A percentile compares a stretch with the other conserved stretches of the same genome.
These are phyloP conservation scores for Amanita pseudoporphyria DNA, from an alignment of 768 basidiomycete species.

Conservation along the genomic window DNA sequence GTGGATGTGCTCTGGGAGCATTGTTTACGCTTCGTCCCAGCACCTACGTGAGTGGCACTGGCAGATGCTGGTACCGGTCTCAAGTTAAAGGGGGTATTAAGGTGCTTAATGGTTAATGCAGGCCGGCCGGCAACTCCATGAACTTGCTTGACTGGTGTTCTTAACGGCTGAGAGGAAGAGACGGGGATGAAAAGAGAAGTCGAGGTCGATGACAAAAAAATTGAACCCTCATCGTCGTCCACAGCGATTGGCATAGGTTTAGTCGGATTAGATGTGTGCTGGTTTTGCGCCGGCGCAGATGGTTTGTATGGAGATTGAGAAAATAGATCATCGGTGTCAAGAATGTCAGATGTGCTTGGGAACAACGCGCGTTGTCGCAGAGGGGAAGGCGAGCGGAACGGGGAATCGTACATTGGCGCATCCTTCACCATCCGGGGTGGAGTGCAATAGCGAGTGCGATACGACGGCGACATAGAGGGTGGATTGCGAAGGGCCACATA, in stretches of 20 bases:
- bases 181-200: slow-evolving; percentile 32
- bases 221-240: slow-evolving; percentile 48
- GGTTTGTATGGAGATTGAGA: slow-evolving; percentile 43
- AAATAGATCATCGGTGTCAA: slow-evolving; percentile 42
- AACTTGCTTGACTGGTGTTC: slow-evolving; percentile 51
- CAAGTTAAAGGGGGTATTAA: slow-evolving; percentile 18
- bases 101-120: slow-evolving; percentile 28
- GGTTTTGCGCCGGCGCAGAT: slow-evolving; percentile 19
- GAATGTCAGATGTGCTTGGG: slow-evolving; percentile 14
- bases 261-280: neutral
- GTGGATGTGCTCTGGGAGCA: slow-evolving; percentile 36
- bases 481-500: slow-evolving; percentile 22
- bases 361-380: slow-evolving; percentile 37
- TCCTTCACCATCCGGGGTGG: slow-evolving; percentile 23
- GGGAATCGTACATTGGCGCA: slow-evolving; percentile 34
- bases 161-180: slow-evolving; percentile 39
- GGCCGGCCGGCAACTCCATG: slow-evolving; percentile 29
- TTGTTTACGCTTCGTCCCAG: slow-evolving; percentile 63
- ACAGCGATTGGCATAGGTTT: slow-evolving; percentile 24
- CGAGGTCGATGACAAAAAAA: slow-evolving; percentile 42
- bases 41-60: slow-evolving; percentile 24
- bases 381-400: slow-evolving; percentile 60
- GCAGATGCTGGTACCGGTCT: slow-evolving; percentile 14
- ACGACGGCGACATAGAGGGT: slow-evolving; percentile 26
- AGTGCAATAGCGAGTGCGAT: slow-evolving; percentile 25